Percentiles rank a stretch among this genome's conserved stretches.
phyloP scores from a whole-genome alignment of 768 basidiomycete genomes.

The Naganishia randhawae region DNA sequence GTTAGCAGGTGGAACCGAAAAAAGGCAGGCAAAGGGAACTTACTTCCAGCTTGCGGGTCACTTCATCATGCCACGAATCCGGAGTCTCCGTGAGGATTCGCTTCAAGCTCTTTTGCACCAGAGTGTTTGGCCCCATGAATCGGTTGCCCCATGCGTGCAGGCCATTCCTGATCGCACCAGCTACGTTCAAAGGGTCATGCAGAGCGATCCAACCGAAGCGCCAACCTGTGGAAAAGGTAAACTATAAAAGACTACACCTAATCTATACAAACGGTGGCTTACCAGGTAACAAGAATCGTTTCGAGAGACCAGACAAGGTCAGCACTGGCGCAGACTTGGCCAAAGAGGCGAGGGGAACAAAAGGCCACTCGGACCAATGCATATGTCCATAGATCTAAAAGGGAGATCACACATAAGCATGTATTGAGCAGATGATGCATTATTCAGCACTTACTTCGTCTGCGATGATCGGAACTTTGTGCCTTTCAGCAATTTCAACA shows the following conservation, averaged over 20 bases:
- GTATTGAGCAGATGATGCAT: background rate
- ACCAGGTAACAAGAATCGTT: constrained; percentile 51
- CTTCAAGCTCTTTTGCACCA: constrained; percentile 43
- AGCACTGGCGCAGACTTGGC: constrained; percentile 45
- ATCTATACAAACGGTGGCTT: background rate
- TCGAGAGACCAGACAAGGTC: constrained; percentile 51
- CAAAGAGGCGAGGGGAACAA: constrained; percentile 48
- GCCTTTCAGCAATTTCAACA: constrained; percentile 41
- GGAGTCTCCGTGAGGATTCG: constrained; percentile 38
- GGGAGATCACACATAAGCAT: background rate
- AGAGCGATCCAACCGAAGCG: constrained; percentile 50
- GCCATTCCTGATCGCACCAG: constrained; percentile 38
- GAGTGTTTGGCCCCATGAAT: constrained; percentile 49
- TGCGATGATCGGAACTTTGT: constrained; percentile 48
- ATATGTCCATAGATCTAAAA: constrained; percentile 37
- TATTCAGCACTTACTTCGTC: constrained; percentile 45
- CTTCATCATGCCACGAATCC: constrained; percentile 40
- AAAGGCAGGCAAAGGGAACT: constrained; percentile 4
- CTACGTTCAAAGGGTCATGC: constrained; percentile 48
- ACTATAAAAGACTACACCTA: background rate
- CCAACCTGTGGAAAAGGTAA: constrained; percentile 36
- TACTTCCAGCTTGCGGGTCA: constrained; percentile 42
- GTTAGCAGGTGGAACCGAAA: background rate
- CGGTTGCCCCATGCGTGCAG: constrained; percentile 47
- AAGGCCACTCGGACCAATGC: constrained; percentile 46